Percentiles rank a stretch among this genome's conserved stretches.
Conservation (phyloP, 805 yeast genomes). For the Hemisphaericaspora nanyangensis region DNA sequence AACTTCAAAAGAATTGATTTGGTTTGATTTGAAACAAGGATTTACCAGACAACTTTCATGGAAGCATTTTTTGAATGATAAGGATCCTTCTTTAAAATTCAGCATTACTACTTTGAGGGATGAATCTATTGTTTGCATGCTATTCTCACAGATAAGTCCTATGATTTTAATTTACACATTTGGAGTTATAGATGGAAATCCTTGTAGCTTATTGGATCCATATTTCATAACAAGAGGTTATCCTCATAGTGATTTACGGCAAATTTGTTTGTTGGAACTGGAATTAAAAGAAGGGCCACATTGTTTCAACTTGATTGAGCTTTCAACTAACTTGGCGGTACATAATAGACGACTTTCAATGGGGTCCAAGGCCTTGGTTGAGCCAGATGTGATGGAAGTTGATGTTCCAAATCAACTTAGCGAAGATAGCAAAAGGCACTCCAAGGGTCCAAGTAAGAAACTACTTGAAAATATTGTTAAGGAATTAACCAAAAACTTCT, state of each 20-base stretch:
- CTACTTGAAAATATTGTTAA: neutral
- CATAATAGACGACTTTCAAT: neutral
- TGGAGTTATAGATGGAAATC: constrained; percentile 22
- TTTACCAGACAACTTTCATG: constrained; percentile 58
- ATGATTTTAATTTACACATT: constrained; percentile 29
- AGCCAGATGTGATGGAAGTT: neutral
- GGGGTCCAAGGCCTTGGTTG: neutral
- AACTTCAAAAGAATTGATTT: constrained; percentile 62
- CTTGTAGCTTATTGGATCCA: constrained; percentile 30
- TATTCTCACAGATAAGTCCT: constrained; percentile 27
- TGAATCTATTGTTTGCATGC: constrained; percentile 18
- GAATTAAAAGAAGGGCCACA: constrained; percentile 1
- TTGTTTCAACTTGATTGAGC: constrained; percentile 3
- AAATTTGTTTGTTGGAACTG: constrained; percentile 11
- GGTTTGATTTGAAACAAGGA: constrained; percentile 38
- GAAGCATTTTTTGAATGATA: constrained; percentile 61
- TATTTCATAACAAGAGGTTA: constrained; percentile 16
- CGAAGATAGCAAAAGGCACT: neutral
- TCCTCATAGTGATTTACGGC: constrained; percentile 8
- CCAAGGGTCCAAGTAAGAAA: neutral
- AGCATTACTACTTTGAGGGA: constrained; percentile 20
- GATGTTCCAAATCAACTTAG: neutral
- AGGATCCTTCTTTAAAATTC: constrained; percentile 52
- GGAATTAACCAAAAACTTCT: neutral
- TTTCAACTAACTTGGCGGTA: constrained; percentile 1